These are phyloP conservation scores for Hemisphaericaspora subhashii DNA, from an alignment of 1,139 yeast species.

Conservation along the genomic window DNA sequence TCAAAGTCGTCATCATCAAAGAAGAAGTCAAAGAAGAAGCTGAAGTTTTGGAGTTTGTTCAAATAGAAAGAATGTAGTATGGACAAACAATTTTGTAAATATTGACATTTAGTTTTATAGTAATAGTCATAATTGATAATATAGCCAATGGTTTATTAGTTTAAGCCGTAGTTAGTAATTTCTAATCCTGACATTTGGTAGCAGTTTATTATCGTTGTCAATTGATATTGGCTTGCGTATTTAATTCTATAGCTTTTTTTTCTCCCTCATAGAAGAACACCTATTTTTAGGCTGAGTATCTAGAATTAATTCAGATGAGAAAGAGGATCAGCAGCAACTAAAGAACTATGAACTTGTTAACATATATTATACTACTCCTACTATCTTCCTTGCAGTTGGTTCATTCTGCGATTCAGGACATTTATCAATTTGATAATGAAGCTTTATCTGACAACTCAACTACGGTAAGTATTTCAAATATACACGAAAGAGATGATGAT, in stretches of 20 bases:
- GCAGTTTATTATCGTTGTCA: too few relatives aligned
- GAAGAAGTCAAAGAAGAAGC: conserved; percentile 24
- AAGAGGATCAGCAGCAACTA: not conserved
- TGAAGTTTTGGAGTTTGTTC: conserved; percentile 41
- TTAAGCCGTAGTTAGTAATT: too few relatives aligned
- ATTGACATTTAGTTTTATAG: too few relatives aligned
- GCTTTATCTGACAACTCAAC: not conserved
- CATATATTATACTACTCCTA: not conserved
- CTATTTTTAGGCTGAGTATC: too few relatives aligned
- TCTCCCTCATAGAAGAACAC: not conserved
- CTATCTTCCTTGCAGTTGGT: not conserved
- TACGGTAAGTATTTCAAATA: not conserved
- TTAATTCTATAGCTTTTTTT: too few relatives aligned
- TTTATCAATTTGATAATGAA: not conserved
- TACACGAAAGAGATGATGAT: not conserved
- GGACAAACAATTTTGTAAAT: too few relatives aligned
- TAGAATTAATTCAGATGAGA: too few relatives aligned
- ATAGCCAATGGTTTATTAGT: too few relatives aligned
- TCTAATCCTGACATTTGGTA: too few relatives aligned
- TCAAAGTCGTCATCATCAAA: conserved; percentile 19
- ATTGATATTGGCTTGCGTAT: too few relatives aligned
- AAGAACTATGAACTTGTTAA: not conserved
- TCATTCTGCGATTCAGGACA: not conserved
- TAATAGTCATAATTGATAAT: too few relatives aligned
- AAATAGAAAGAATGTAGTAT: conserved; percentile 11